Percentiles rank a stretch among this genome's conserved stretches.
These are phyloP conservation scores for Alternaria sp. DNA, from an alignment of 2,329 filamentous ascomycete species.

Conservation along the genomic window DNA sequence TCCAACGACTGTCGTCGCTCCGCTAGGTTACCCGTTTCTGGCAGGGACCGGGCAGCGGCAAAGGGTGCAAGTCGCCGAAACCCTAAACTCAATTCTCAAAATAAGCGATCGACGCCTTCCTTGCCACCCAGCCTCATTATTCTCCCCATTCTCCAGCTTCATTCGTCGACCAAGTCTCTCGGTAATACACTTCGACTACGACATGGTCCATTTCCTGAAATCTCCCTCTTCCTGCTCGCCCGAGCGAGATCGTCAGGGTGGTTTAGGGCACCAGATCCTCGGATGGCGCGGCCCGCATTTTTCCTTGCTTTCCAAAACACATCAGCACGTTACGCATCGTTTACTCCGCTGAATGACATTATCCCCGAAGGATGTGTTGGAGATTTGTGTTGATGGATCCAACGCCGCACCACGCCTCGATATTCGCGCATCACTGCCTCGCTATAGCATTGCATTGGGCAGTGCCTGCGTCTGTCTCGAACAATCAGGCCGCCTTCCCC, in stretches of 20 bases:
- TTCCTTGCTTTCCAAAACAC: background rate
- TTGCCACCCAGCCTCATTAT: slow-evolving; percentile 8
- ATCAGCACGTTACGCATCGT: background rate
- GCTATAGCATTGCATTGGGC: slow-evolving; percentile 7
- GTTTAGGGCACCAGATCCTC: background rate
- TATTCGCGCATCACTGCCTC: slow-evolving; percentile 19
- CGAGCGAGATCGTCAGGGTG: background rate
- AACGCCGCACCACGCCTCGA: slow-evolving; percentile 14
- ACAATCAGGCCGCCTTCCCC: slow-evolving; percentile 20
- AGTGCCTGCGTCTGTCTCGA: slow-evolving; percentile 21
- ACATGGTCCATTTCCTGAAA: background rate
- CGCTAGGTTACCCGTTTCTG: background rate
- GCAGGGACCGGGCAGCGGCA: background rate
- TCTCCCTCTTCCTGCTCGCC: background rate
- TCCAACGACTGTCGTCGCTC: slow-evolving; percentile 4
- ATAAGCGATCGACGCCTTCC: background rate
- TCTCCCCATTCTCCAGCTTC: background rate
- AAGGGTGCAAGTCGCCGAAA: slow-evolving; percentile 5
- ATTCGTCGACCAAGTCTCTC: background rate
- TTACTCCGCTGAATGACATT: background rate
- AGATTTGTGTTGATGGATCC: slow-evolving; percentile 8
- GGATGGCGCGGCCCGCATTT: slow-evolving; percentile 12
- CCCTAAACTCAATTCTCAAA: slow-evolving; percentile 7
- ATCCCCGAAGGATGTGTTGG: background rate
- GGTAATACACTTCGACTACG: slow-evolving; percentile 1